Evolutionary conservation across 2,329 filamentous ascomycete genomes (phyloP).

Genomic region (Neurospora crassa): DNA sequence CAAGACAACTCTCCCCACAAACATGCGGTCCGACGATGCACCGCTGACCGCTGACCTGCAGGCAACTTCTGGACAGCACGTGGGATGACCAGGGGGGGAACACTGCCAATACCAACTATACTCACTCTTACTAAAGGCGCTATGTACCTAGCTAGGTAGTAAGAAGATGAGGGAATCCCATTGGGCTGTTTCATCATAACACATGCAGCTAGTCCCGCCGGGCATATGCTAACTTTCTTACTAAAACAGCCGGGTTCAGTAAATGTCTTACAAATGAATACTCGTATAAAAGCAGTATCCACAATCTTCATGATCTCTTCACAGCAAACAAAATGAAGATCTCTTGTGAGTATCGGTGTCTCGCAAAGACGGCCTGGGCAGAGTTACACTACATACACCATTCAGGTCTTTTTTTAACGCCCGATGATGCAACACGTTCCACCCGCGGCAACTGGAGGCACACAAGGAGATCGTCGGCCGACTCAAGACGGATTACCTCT

Average conservation of each 20-base stretch:
- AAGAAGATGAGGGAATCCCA: too few species aligned
- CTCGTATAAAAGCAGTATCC: not conserved
- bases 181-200: too few species aligned
- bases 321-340: not conserved
- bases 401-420: not conserved
- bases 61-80: not conserved
- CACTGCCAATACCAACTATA: not conserved
- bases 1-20: not conserved
- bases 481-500: not conserved
- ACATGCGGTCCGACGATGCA: not conserved
- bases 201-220: too few species aligned
- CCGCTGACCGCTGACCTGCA: not conserved
- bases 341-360: not conserved
- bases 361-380: not conserved
- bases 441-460: not conserved
- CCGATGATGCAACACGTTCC: not conserved
- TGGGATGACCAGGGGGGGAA: not conserved
- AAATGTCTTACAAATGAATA: too few species aligned
- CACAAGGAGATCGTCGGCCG: not conserved
- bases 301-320: not conserved
- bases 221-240: too few species aligned
- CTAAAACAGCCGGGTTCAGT: too few species aligned
- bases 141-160: too few species aligned
- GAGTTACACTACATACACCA: not conserved
- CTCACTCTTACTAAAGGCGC: too few species aligned